phyloP scores from a whole-genome alignment of 139 green algal species.

The Closterium sp. region DNA sequence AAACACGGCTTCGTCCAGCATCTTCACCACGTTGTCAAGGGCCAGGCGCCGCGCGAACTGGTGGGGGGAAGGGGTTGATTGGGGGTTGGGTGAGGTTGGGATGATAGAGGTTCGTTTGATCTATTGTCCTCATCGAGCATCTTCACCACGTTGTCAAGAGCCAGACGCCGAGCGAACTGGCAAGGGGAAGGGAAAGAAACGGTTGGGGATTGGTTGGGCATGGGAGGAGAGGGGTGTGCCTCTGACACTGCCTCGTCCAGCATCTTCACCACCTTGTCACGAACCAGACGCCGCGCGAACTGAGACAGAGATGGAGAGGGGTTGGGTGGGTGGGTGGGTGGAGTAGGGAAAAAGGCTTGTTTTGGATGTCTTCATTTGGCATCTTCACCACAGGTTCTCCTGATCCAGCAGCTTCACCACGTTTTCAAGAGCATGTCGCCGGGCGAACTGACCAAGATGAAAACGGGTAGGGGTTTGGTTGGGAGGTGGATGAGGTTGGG shows the following conservation, averaged over 20 bases:
- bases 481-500: no score
- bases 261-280: no score
- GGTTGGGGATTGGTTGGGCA: neutral
- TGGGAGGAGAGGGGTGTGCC: neutral
- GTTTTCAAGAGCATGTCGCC: conserved; percentile 40
- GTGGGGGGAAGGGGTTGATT: neutral
- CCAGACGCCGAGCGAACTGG: conserved; percentile 34
- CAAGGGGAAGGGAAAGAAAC: neutral
- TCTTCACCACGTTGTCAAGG: conserved; percentile 47
- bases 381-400: no score
- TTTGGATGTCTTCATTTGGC: no score
- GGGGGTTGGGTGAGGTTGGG: neutral
- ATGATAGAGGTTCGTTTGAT: neutral
- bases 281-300: neutral
- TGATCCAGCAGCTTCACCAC: neutral
- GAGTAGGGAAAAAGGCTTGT: neutral
- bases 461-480: neutral
- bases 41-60: conserved; percentile 42
- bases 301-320: neutral
- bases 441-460: conserved; percentile 33
- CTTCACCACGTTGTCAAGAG: conserved; percentile 49
- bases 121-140: conserved; percentile 38
- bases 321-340: no score
- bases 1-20: conserved; percentile 46
- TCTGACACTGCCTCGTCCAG: no score